Evolutionary conservation across 176 grass and related monocot species (phyloP).

Genomic region (sorghum (Sorghum bicolor)): Sorghum_bicolor_NCBIv3 NC_012878.2:52082501-52083000

Average conservation of each 20-base stretch:
- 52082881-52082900: too few relatives aligned
- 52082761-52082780: constrained; percentile 35
- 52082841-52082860: too few relatives aligned
- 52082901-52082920: too few relatives aligned
- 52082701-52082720: constrained; percentile 19
- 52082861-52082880: too few relatives aligned
- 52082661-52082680: not conserved
- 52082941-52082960: too few relatives aligned
- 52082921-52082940: too few relatives aligned
- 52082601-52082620: constrained; percentile 40
- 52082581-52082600: not conserved
- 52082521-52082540: constrained; percentile 46
- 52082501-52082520: constrained; percentile 27
- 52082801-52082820: not conserved
- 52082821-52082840: not conserved
- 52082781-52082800: not conserved
- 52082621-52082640: constrained; percentile 29
- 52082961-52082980: too few relatives aligned
- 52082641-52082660: not conserved
- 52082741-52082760: not conserved
- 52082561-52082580: not conserved
- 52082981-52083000: too few relatives aligned
- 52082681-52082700: not conserved
- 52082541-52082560: constrained; percentile 36
- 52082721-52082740: constrained; percentile 6